Evolutionary conservation across 257 asterid genomes (phyloP).

Genomic region (Perilla frutescens): DNA sequence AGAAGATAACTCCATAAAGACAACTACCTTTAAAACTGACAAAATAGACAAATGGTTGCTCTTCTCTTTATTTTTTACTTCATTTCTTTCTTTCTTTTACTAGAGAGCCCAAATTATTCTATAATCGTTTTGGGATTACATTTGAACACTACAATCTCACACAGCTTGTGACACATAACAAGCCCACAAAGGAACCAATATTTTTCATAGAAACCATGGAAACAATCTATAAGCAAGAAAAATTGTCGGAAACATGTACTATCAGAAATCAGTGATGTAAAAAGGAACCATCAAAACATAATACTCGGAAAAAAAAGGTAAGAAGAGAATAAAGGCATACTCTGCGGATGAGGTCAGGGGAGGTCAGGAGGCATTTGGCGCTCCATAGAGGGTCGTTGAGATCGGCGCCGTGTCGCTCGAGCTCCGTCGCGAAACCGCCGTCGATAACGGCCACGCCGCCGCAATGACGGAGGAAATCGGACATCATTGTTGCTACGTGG

Average conservation of each 20-base stretch:
- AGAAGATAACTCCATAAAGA: constrained; percentile 30
- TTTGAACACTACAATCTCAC: constrained; percentile 9
- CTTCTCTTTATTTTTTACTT: background rate
- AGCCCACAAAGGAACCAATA: constrained; percentile 11
- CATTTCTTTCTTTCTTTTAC: background rate
- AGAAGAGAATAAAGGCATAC: constrained; percentile 39
- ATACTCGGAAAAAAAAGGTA: background rate
- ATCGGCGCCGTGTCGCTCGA: constrained; percentile 86
- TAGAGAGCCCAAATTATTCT: background rate
- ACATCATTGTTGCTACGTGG: constrained; percentile 44
- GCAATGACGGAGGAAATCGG: constrained; percentile 67
- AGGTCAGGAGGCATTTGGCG: constrained; percentile 83
- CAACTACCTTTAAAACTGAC: constrained; percentile 27
- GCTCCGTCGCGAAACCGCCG: constrained; percentile 96
- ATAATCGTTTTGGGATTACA: constrained; percentile 21
- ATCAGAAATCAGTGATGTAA: background rate
- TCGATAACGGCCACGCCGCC: constrained; percentile 86
- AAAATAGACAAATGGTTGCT: constrained; percentile 10
- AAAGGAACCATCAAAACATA: background rate
- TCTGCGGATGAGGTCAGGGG: constrained; percentile 80
- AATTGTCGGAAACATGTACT: background rate
- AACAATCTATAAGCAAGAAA: background rate
- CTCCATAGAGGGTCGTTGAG: constrained; percentile 95
- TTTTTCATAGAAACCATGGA: background rate
- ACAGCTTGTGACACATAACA: constrained; percentile 25